Percentiles rank a stretch among this genome's conserved stretches.
Conservation (phyloP, 176 grass and related monocot species). For the Cenchrus fungigraminus region DNA sequence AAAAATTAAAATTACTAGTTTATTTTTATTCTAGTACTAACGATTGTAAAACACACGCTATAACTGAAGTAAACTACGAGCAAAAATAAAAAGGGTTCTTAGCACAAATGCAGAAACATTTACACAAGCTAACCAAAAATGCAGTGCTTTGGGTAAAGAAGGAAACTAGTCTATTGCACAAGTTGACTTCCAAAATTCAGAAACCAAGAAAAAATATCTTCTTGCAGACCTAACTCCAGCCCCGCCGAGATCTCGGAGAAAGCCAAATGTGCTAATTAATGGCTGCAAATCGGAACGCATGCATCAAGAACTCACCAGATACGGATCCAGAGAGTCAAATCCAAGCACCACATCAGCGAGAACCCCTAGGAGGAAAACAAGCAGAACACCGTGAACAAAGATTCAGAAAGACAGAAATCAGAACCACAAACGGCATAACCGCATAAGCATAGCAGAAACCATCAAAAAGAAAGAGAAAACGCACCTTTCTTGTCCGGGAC, state of each 20-base stretch:
- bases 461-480: not conserved
- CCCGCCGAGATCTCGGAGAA: conserved; percentile 35
- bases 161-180: not conserved
- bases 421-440: not conserved
- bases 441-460: not conserved
- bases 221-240: not conserved
- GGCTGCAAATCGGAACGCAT: not conserved
- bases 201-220: conserved; percentile 38
- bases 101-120: not conserved
- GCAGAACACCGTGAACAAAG: not conserved
- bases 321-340: conserved; percentile 81
- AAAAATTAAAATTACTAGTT: not conserved
- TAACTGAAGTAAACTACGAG: not conserved
- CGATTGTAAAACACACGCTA: not conserved
- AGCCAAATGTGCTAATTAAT: not conserved
- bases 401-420: not conserved
- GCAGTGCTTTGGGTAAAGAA: not conserved
- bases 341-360: conserved; percentile 91
- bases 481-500: conserved; percentile 75
- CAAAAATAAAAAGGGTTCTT: not conserved
- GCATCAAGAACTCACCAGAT: conserved; percentile 59
- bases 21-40: not conserved
- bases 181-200: conserved; percentile 23
- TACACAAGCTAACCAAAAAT: not conserved
- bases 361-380: conserved; percentile 50